These are phyloP conservation scores for Deakozyma indianensis DNA, from an alignment of 805 yeast species.

Conservation along the genomic window DNA sequence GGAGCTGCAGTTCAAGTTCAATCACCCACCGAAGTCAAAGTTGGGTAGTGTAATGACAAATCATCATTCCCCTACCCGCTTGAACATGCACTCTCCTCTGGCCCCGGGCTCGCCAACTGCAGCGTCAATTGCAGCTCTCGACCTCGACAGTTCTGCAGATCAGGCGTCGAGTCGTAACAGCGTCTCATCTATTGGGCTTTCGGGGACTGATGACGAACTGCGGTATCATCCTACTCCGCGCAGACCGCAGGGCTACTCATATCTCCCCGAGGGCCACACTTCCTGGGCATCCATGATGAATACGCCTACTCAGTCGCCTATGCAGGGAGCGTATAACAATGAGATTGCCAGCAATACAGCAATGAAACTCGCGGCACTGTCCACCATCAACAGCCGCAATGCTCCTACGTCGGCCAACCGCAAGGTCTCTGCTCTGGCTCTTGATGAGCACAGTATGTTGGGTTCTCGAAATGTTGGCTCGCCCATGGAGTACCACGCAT, in stretches of 20 bases:
- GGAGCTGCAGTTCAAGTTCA: slow-evolving; percentile 1
- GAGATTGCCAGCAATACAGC: slow-evolving; percentile 19
- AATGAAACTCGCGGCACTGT: slow-evolving; percentile 51
- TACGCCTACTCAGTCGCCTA: not conserved
- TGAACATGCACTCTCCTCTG: not conserved
- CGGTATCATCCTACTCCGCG: not conserved
- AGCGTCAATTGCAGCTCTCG: not conserved
- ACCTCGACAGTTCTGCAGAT: not conserved
- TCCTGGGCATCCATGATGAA: slow-evolving; percentile 1
- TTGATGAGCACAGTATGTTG: not conserved
- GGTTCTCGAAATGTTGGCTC: not conserved
- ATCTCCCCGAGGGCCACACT: not conserved
- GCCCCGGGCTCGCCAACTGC: not conserved
- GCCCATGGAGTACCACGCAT: not conserved
- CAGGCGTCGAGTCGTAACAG: not conserved
- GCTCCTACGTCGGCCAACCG: not conserved
- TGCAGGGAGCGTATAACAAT: not conserved
- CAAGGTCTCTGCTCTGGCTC: not conserved
- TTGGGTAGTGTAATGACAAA: not conserved
- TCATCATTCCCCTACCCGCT: not conserved
- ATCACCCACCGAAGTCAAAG: not conserved
- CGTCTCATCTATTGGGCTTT: not conserved
- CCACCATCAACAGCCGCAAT: slow-evolving; percentile 37
- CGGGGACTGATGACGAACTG: not conserved
- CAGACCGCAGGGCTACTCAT: not conserved